A percentile compares a stretch with the other conserved stretches of the same genome.
Evolutionary conservation across 352 stramenopile species (phyloP).

Genomic region (Pythium monospermum): DNA sequence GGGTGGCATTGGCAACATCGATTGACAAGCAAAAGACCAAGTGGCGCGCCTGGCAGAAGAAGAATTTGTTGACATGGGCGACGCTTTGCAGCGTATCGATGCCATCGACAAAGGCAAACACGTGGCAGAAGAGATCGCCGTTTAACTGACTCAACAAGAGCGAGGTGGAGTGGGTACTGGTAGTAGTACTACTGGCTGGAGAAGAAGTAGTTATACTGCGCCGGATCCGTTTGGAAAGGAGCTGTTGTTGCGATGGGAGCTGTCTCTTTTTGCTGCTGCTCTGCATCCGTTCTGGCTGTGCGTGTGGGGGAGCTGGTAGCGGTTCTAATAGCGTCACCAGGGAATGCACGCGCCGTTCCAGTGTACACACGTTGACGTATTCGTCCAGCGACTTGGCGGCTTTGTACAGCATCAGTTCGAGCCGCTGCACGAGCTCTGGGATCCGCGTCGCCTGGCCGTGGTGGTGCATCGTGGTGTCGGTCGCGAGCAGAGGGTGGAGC

Average conservation of each 20-base stretch:
- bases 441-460: constrained; percentile 16
- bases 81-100: constrained; percentile 38
- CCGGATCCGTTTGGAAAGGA: too few species aligned
- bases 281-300: too few species aligned
- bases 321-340: constrained; percentile 64
- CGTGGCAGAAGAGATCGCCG: constrained; percentile 44
- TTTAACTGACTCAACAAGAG: too few species aligned
- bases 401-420: constrained; percentile 78
- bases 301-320: constrained; percentile 13
- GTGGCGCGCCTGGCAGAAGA: constrained; percentile 35
- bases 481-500: constrained; percentile 27
- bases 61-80: constrained; percentile 40
- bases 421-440: constrained; percentile 56
- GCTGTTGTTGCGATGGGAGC: too few species aligned
- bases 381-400: constrained; percentile 56
- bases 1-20: constrained; percentile 18
- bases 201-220: too few species aligned
- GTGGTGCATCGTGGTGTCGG: constrained; percentile 19
- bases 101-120: constrained; percentile 54
- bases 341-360: constrained; percentile 66
- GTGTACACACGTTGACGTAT: constrained; percentile 54
- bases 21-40: constrained; percentile 45
- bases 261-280: too few species aligned
- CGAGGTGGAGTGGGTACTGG: too few species aligned
- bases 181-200: too few species aligned